These are phyloP conservation scores for Pyracantha coccinea DNA, from an alignment of 331 rosid species.

Conservation along the genomic window DNA sequence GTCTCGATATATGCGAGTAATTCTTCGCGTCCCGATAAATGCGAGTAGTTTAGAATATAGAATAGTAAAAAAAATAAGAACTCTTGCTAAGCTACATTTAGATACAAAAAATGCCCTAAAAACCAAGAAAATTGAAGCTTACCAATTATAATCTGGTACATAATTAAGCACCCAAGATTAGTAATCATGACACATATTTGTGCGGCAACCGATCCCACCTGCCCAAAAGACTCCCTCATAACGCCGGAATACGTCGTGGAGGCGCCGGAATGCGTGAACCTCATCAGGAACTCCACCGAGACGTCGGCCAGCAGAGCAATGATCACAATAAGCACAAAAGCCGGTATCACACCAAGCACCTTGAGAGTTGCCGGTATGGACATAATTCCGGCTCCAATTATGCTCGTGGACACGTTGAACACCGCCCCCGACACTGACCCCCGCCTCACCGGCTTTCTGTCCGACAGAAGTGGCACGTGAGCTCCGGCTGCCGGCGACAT, in stretches of 20 bases:
- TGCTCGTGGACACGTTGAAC: slow-evolving; percentile 74
- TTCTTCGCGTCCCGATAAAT: too few species aligned
- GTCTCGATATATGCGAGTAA: too few species aligned
- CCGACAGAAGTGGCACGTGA: slow-evolving; percentile 41
- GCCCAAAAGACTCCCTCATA: slow-evolving; percentile 80
- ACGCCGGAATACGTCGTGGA: slow-evolving; percentile 78
- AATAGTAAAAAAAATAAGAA: too few species aligned
- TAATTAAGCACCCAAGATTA: slow-evolving; percentile 65
- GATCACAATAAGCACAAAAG: slow-evolving; percentile 35
- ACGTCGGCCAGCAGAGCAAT: slow-evolving; percentile 53
- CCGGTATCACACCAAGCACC: slow-evolving; percentile 78
- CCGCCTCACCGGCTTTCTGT: background rate
- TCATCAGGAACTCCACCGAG: slow-evolving; percentile 69
- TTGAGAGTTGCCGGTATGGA: slow-evolving; percentile 84
- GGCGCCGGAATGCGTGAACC: slow-evolving; percentile 68
- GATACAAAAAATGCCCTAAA: background rate
- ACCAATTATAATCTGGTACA: slow-evolving; percentile 81
- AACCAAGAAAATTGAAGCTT: background rate
- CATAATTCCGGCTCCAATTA: slow-evolving; percentile 91
- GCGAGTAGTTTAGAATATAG: too few species aligned
- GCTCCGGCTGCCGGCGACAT: slow-evolving; percentile 53
- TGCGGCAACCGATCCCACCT: slow-evolving; percentile 39
- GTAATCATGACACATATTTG: slow-evolving; percentile 70
- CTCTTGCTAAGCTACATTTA: background rate
- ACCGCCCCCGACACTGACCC: slow-evolving; percentile 67